phyloP scores from a whole-genome alignment of 352 stramenopile species.

The Globisporangium echinulatum region DNA sequence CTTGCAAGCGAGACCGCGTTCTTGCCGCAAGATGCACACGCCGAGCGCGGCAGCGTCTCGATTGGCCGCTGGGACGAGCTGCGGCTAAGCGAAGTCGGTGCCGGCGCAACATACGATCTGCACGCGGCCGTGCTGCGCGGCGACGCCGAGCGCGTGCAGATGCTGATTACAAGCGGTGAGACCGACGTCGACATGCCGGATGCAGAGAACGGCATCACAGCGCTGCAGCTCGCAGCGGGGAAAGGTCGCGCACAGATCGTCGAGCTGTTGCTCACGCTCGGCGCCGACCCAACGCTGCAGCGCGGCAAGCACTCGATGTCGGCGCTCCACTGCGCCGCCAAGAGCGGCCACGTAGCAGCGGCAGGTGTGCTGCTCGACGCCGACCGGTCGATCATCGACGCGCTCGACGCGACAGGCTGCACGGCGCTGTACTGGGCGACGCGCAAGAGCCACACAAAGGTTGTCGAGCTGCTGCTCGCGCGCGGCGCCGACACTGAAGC shows the following conservation, averaged over 20 bases:
- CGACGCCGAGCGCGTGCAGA: slow-evolving; percentile 6
- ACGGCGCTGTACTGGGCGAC: slow-evolving; percentile 13
- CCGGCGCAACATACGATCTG: slow-evolving; percentile 2
- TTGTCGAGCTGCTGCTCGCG: slow-evolving; percentile 9
- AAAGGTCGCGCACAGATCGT: slow-evolving; percentile 11
- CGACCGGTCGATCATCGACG: background rate
- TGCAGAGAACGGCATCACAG: slow-evolving; percentile 6
- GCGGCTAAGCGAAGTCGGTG: slow-evolving; percentile 8
- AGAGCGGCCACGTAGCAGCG: slow-evolving; percentile 5
- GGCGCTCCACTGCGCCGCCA: slow-evolving; percentile 12
- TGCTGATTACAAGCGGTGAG: slow-evolving; percentile 6
- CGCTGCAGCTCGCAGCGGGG: slow-evolving; percentile 13
- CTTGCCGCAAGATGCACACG: slow-evolving; percentile 8
- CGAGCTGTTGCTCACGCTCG: slow-evolving; percentile 7
- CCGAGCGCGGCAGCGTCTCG: slow-evolving; percentile 6
- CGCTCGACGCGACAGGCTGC: slow-evolving; percentile 11
- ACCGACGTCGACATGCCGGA: slow-evolving; percentile 10
- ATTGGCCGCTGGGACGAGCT: background rate
- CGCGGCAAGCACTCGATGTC: slow-evolving; percentile 9
- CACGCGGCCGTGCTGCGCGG: slow-evolving; percentile 9
- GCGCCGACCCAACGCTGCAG: slow-evolving; percentile 6
- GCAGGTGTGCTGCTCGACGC: slow-evolving; percentile 3
- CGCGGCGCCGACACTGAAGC: slow-evolving; percentile 9
- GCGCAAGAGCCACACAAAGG: slow-evolving; percentile 9
- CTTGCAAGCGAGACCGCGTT: slow-evolving; percentile 9